These are phyloP conservation scores for Cladosporium velox DNA, from an alignment of 2,329 filamentous ascomycete species.

Conservation along the genomic window DNA sequence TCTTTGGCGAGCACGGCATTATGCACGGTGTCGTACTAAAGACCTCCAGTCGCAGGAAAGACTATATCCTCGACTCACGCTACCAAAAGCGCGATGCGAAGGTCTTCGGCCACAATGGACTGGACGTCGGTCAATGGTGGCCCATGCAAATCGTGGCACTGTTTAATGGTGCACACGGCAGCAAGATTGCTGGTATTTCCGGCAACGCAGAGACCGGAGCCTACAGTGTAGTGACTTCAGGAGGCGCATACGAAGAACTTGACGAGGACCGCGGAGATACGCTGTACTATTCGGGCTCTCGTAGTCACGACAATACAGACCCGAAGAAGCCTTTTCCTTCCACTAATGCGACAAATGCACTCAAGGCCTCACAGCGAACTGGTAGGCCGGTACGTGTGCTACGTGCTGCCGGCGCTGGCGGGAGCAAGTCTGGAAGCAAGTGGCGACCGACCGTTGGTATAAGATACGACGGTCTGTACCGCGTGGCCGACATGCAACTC, in stretches of 20 bases:
- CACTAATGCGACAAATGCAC: constrained; percentile 25
- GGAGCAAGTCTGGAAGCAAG: not conserved
- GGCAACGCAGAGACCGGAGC: constrained; percentile 27
- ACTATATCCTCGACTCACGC: constrained; percentile 21
- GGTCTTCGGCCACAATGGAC: constrained; percentile 31
- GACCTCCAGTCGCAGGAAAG: not conserved
- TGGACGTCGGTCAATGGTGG: constrained; percentile 31
- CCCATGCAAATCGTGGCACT: constrained; percentile 29
- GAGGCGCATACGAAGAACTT: constrained; percentile 29
- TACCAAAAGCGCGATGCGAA: constrained; percentile 24
- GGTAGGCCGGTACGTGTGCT: constrained; percentile 29
- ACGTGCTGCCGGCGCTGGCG: constrained; percentile 23
- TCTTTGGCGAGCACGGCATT: constrained; percentile 32
- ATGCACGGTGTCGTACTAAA: constrained; percentile 27
- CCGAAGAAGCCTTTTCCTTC: constrained; percentile 24
- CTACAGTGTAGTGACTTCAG: constrained; percentile 30
- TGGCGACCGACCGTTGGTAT: constrained; percentile 22
- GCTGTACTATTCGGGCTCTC: constrained; percentile 32
- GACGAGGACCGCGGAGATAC: constrained; percentile 30
- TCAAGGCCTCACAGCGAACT: constrained; percentile 25
- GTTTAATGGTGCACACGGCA: constrained; percentile 32
- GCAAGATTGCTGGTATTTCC: constrained; percentile 29
- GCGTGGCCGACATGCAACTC: constrained; percentile 20
- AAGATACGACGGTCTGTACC: constrained; percentile 34
- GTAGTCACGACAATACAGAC: constrained; percentile 30